A percentile compares a stretch with the other conserved stretches of the same genome.
These are phyloP conservation scores for Wickerhamiella australiensis DNA, from an alignment of 805 yeast species.

Conservation along the genomic window DNA sequence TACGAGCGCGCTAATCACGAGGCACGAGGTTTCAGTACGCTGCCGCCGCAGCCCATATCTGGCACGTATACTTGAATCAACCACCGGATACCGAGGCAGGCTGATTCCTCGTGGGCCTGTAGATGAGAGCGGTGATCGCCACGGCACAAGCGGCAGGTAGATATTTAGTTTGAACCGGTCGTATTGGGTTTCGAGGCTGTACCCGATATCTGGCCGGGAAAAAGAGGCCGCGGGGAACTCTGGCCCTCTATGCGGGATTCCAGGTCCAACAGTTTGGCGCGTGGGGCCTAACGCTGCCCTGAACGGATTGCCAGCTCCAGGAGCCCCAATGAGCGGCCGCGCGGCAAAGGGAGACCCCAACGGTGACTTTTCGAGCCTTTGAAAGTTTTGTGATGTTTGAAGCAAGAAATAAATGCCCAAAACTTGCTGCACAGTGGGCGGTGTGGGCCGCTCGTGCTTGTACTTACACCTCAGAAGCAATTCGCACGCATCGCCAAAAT, in stretches of 20 bases:
- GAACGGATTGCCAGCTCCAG: background rate
- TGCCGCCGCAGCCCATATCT: conserved; percentile 1
- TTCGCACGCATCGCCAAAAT: background rate
- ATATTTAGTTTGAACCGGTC: conserved; percentile 7
- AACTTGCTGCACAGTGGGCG: background rate
- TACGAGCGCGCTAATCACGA: conserved; percentile 2
- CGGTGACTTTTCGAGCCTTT: background rate
- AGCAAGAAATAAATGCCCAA: conserved; percentile 4
- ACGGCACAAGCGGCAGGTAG: conserved; percentile 4
- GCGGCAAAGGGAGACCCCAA: background rate
- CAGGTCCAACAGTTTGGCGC: background rate
- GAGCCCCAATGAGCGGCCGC: background rate
- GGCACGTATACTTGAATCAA: background rate
- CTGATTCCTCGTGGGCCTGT: background rate
- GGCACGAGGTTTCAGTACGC: background rate
- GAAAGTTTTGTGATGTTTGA: background rate
- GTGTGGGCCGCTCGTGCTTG: background rate
- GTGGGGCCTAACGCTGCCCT: background rate
- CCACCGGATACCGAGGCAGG: background rate
- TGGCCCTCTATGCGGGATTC: background rate
- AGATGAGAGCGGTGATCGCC: background rate
- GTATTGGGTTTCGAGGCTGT: background rate
- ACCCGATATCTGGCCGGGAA: background rate
- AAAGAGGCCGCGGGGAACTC: background rate
- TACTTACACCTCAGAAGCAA: background rate